Percentiles rank a stretch among this genome's conserved stretches.
Evolutionary conservation across 768 basidiomycete species (phyloP).

Genomic region (Pleurotus sapidus): DNA sequence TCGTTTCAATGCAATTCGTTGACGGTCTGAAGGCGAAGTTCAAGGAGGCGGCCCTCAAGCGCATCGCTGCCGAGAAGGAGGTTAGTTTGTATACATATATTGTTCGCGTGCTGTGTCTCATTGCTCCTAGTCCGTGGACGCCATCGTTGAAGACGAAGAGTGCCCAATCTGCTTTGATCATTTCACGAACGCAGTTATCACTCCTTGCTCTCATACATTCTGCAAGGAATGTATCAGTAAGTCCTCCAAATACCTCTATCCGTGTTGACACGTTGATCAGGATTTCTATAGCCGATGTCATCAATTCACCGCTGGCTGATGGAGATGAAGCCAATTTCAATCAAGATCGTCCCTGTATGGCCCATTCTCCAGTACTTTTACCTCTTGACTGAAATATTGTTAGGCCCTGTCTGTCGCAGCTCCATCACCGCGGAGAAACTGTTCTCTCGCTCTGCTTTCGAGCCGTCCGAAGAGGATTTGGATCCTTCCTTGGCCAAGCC

Average conservation of each 20-base stretch:
- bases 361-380: neutral
- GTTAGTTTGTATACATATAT: slow-evolving; percentile 23
- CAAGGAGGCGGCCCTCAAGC: slow-evolving; percentile 35
- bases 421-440: slow-evolving; percentile 43
- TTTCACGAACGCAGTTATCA: slow-evolving; percentile 51
- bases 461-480: slow-evolving; percentile 51
- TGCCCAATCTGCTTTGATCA: slow-evolving; percentile 69
- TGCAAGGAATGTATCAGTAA: slow-evolving; percentile 58
- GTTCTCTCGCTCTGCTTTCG: slow-evolving; percentile 59
- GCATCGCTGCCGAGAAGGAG: slow-evolving; percentile 53
- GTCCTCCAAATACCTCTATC: slow-evolving; percentile 11
- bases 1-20: slow-evolving; percentile 49
- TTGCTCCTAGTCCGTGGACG: slow-evolving; percentile 38
- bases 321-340: slow-evolving; percentile 37
- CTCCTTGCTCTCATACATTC: slow-evolving; percentile 59
- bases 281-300: slow-evolving; percentile 32
- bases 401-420: slow-evolving; percentile 62
- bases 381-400: neutral
- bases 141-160: slow-evolving; percentile 50
- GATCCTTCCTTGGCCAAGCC: slow-evolving; percentile 26
- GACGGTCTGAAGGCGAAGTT: slow-evolving; percentile 43
- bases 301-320: slow-evolving; percentile 35
- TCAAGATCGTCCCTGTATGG: slow-evolving; percentile 52
- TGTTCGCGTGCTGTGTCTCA: neutral
- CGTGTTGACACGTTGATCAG: neutral